These are phyloP conservation scores for Exophiala sideris DNA, from an alignment of 2,329 filamentous ascomycete species.

Conservation along the genomic window DNA sequence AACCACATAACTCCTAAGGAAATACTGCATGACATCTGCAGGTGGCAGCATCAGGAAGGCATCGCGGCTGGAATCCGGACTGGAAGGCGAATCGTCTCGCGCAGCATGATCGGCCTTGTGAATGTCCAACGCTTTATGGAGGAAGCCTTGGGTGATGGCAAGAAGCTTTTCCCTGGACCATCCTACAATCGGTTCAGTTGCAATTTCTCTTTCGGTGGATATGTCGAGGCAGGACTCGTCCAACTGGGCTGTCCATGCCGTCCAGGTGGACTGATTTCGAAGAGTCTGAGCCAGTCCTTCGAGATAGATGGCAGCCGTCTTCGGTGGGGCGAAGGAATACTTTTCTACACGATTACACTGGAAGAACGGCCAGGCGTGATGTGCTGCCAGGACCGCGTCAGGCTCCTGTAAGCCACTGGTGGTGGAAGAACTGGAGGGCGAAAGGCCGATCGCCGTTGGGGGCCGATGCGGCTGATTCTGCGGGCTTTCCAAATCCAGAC, in stretches of 20 bases:
- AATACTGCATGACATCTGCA: conserved; percentile 63
- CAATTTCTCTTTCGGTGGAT: conserved; percentile 45
- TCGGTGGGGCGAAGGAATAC: conserved; percentile 48
- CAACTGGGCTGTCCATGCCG: conserved; percentile 50
- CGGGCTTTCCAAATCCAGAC: conserved; percentile 23
- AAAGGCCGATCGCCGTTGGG: conserved; percentile 16
- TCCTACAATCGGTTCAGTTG: conserved; percentile 49
- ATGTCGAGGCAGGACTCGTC: conserved; percentile 41
- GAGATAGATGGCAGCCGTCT: conserved; percentile 50
- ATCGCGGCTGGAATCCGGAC: conserved; percentile 51
- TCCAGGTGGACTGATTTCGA: conserved; percentile 51
- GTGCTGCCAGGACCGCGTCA: conserved; percentile 48
- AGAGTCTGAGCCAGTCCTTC: conserved; percentile 51
- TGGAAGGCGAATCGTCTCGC: conserved; percentile 27
- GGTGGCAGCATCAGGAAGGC: conserved; percentile 63
- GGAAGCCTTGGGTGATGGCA: conserved; percentile 67
- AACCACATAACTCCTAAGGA: conserved; percentile 63
- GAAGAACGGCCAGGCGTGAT: conserved; percentile 53
- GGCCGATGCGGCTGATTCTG: conserved; percentile 17
- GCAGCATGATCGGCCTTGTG: conserved; percentile 46
- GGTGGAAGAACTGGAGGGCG: conserved; percentile 22
- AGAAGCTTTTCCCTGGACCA: conserved; percentile 65
- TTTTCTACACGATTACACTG: conserved; percentile 48
- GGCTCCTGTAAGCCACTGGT: conserved; percentile 37
- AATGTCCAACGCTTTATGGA: conserved; percentile 68